A percentile compares a stretch with the other conserved stretches of the same genome.
Conservation (phyloP, 805 yeast genomes). For the Peterozyma xylosa region DNA sequence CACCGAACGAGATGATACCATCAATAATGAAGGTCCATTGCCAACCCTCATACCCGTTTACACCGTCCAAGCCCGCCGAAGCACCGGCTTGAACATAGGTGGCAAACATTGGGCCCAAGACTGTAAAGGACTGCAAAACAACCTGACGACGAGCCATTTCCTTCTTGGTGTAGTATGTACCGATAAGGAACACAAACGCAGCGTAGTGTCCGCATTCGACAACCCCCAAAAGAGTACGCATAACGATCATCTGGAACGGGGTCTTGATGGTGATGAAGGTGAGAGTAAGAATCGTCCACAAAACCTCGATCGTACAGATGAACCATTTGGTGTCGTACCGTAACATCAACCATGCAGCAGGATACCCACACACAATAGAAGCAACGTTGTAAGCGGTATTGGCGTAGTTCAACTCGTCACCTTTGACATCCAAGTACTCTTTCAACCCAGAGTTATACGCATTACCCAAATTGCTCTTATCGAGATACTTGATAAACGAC, state of each 20-base stretch:
- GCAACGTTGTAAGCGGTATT: slow-evolving; percentile 52
- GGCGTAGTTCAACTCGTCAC: slow-evolving; percentile 48
- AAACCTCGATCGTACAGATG: slow-evolving; percentile 5
- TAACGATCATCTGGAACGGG: slow-evolving; percentile 6
- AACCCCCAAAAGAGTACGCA: slow-evolving; percentile 27
- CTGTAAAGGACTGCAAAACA: slow-evolving; percentile 50
- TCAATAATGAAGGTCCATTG: slow-evolving; percentile 59
- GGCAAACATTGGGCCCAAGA: slow-evolving; percentile 47
- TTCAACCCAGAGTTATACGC: slow-evolving; percentile 55
- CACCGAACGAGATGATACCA: slow-evolving; percentile 17
- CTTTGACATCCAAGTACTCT: slow-evolving; percentile 42
- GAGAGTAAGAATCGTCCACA: slow-evolving; percentile 6
- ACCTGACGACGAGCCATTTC: slow-evolving; percentile 51
- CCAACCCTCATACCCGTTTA: slow-evolving; percentile 48
- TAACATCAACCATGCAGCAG: slow-evolving; percentile 4
- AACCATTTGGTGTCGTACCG: slow-evolving; percentile 6
- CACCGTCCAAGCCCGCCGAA: slow-evolving; percentile 33
- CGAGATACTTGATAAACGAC: slow-evolving; percentile 41
- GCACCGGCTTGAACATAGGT: slow-evolving; percentile 50
- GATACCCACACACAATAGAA: slow-evolving; percentile 27
- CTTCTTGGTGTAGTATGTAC: slow-evolving; percentile 42
- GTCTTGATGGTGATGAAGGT: slow-evolving; percentile 4
- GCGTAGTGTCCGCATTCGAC: slow-evolving; percentile 58
- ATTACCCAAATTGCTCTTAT: slow-evolving; percentile 45
- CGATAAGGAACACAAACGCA: slow-evolving; percentile 46